Percentiles rank a stretch among this genome's conserved stretches.
Conservation (phyloP, 352 stramenopile species). For the Phytophthora capsici region DNA sequence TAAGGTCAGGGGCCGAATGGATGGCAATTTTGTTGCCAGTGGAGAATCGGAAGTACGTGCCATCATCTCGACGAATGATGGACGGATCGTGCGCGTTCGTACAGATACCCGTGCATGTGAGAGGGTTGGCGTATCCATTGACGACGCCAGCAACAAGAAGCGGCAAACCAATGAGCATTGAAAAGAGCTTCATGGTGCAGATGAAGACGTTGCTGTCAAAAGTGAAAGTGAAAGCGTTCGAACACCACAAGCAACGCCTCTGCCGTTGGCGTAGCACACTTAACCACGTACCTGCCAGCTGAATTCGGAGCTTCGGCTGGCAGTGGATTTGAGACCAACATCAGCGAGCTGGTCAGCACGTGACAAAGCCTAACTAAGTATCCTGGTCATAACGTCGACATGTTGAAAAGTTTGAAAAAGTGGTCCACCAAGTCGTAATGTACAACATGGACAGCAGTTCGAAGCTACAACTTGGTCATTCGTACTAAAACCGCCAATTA, state of each 20-base stretch:
- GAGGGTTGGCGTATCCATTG: constrained; percentile 29
- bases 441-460: not conserved
- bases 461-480: not conserved
- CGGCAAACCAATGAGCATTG: constrained; percentile 15
- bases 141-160: constrained; percentile 19
- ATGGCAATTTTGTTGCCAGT: constrained; percentile 58
- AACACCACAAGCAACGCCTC: not conserved
- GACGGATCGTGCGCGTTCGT: constrained; percentile 58
- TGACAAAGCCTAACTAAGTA: too few relatives aligned
- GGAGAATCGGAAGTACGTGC: constrained; percentile 68
- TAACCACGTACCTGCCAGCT: not conserved
- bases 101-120: constrained; percentile 33
- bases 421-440: too few relatives aligned
- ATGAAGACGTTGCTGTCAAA: constrained; percentile 6
- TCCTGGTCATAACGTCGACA: too few relatives aligned
- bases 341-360: too few relatives aligned
- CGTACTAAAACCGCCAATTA: not conserved
- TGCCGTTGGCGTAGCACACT: not conserved
- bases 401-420: not conserved
- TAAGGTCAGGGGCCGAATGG: constrained; percentile 48
- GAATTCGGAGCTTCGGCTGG: not conserved
- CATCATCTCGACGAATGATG: constrained; percentile 55
- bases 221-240: not conserved
- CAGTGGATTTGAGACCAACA: not conserved
- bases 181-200: constrained; percentile 17